Conservation (phyloP, 2,329 filamentous ascomycete genomes). For the Cytospora piceicola region DNA sequence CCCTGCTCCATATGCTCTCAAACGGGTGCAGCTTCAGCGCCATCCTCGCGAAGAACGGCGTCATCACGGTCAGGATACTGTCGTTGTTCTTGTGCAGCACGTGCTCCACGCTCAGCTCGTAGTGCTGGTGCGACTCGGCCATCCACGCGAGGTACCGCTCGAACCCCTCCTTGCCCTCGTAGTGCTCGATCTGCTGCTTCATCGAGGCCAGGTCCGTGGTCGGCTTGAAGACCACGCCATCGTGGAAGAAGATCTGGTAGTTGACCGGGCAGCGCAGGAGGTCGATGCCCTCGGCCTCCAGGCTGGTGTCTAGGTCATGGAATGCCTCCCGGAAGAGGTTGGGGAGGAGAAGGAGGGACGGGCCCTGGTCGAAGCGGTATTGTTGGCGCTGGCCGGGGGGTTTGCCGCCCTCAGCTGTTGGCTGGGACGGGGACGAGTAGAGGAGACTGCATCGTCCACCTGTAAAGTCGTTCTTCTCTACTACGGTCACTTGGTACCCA, state of each 20-base stretch:
- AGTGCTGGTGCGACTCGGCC: slow-evolving; percentile 69
- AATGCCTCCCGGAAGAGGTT: slow-evolving; percentile 72
- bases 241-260: slow-evolving; percentile 74
- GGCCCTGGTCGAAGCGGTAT: slow-evolving; percentile 77
- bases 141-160: slow-evolving; percentile 70
- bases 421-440: slow-evolving; percentile 36
- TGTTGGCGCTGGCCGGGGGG: neutral
- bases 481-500: slow-evolving; percentile 71
- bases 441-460: slow-evolving; percentile 74
- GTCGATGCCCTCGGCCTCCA: slow-evolving; percentile 68
- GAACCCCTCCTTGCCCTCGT: slow-evolving; percentile 73
- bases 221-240: slow-evolving; percentile 65
- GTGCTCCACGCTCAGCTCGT: slow-evolving; percentile 68
- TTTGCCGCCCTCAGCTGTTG: neutral
- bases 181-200: slow-evolving; percentile 73
- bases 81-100: slow-evolving; percentile 71
- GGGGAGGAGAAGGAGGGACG: slow-evolving; percentile 73
- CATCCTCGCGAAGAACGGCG: slow-evolving; percentile 61
- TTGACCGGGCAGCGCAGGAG: slow-evolving; percentile 75
- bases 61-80: slow-evolving; percentile 59
- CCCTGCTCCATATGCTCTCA: slow-evolving; percentile 69
- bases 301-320: slow-evolving; percentile 66
- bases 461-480: slow-evolving; percentile 77
- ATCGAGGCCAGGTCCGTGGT: slow-evolving; percentile 71
- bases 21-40: slow-evolving; percentile 69